Base-by-base conservation (phyloP, 371 early-diverging fungal species). In the Mortierella sp. region DNA sequence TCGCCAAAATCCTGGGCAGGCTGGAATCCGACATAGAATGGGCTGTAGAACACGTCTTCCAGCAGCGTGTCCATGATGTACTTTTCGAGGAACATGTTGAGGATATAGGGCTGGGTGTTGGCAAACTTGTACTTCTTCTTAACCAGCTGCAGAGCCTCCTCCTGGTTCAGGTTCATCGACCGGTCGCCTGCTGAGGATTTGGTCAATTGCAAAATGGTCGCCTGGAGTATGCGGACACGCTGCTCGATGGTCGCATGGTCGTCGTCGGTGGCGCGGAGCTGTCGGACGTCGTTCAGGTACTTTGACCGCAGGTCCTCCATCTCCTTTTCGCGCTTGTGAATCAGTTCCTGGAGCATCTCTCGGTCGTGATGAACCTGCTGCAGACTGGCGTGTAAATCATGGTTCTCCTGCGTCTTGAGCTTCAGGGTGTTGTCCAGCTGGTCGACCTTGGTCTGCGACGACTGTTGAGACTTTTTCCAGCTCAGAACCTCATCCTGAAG, bases 61-160 rank as follows among this genome's bases (percentile, higher is more conserved):
- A 85, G 70, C 54, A 85, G 65, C 44, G 76, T 58, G 68, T 85
- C 85, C 85, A 85, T 85, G 77, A 85, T 85, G 68, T 74, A 81
- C 70, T 85, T 85, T 76, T 85, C 85, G 74, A 85, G 55, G 46
- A 85, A 85, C 85, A 85, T 85, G 72, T 85, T 85, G 72, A 85
- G 82, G 54, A 85, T 81, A n/a, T 85, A 85, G 32, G 85, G 82
- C 63, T 85, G 82, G 4, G 77, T 79, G 60, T 85, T 85, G 41
- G 79, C 82, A 75, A 81, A 81, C 70, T 81, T 81, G 77, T 81
- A 85, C 70, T 76, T 76, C 32, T 85, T 81, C 76, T 81, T 85
- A 65, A 85, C 85, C 65, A 85, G 38, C n/a, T 11, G 10, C 51
- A 79, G 79, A 12, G 79, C 85, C 60, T 74, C 85, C 16, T 81